Percentiles rank a stretch among this genome's conserved stretches.
These are phyloP conservation scores for Peronospora destructor DNA, from an alignment of 352 stramenopile genomes.

Conservation along the genomic window DNA sequence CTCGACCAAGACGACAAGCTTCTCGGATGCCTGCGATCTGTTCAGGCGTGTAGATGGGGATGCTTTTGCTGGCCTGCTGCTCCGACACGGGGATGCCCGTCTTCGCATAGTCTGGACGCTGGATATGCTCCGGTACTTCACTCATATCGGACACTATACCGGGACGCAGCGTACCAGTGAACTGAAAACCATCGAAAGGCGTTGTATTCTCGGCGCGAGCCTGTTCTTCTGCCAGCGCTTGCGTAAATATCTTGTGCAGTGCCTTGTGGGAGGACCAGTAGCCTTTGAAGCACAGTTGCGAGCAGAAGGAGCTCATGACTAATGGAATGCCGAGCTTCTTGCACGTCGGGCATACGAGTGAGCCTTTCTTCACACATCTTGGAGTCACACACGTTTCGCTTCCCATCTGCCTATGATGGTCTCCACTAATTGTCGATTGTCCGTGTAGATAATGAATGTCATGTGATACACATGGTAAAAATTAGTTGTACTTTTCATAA, in stretches of 20 bases:
- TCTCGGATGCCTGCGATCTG: conserved; percentile 93
- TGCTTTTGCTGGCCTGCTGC: conserved; percentile 56
- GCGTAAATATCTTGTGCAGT: conserved; percentile 92
- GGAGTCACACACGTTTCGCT: conserved; percentile 52
- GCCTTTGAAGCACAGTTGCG: conserved; percentile 94
- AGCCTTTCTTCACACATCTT: conserved; percentile 70
- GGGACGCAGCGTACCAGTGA: conserved; percentile 82
- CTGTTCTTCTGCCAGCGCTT: conserved; percentile 33
- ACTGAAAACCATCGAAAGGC: conserved; percentile 68
- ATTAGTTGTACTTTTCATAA: too few relatives aligned
- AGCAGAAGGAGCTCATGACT: conserved; percentile 88
- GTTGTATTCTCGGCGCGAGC: conserved; percentile 10
- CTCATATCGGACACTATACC: conserved; percentile 67
- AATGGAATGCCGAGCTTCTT: conserved; percentile 85
- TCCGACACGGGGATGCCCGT: conserved; percentile 70
- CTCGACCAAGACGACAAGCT: conserved; percentile 79
- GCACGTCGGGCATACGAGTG: conserved; percentile 88
- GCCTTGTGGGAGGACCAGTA: conserved; percentile 94
- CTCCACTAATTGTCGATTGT: too few relatives aligned
- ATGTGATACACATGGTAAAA: too few relatives aligned
- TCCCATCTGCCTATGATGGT: neutral
- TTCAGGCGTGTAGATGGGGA: conserved; percentile 90
- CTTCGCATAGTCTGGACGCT: conserved; percentile 87
- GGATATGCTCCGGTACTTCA: conserved; percentile 73
- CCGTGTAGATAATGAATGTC: too few relatives aligned